These are phyloP conservation scores for Fomitopsis palustris DNA, from an alignment of 1,284 basidiomycete species.

Conservation along the genomic window DNA sequence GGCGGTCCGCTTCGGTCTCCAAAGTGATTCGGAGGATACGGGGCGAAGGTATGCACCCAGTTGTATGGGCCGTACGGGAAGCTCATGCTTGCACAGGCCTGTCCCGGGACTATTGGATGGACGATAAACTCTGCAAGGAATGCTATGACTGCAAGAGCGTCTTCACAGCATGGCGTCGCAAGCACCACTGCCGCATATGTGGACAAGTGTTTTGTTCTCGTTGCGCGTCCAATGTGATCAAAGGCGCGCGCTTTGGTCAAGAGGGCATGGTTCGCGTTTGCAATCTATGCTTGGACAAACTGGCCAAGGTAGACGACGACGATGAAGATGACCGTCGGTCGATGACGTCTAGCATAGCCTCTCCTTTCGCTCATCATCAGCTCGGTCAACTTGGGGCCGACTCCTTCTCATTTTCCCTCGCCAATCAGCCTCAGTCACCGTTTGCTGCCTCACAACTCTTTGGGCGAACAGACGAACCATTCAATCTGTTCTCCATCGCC, in stretches of 20 bases:
- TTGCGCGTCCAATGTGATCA: slow-evolving; percentile 97
- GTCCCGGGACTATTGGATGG: slow-evolving; percentile 94
- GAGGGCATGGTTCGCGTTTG: slow-evolving; percentile 92
- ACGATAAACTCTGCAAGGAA: slow-evolving; percentile 93
- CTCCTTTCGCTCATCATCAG: slow-evolving; percentile 59
- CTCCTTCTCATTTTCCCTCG: slow-evolving; percentile 40
- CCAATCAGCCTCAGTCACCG: slow-evolving; percentile 72
- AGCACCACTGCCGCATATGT: slow-evolving; percentile 94
- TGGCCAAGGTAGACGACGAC: slow-evolving; percentile 75
- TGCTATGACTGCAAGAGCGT: slow-evolving; percentile 92
- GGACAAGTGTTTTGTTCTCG: slow-evolving; percentile 91
- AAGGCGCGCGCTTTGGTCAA: slow-evolving; percentile 90
- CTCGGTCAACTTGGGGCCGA: slow-evolving; percentile 59
- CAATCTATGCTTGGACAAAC: slow-evolving; percentile 90
- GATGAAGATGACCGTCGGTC: slow-evolving; percentile 83
- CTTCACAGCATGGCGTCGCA: slow-evolving; percentile 90
- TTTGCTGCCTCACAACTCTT: slow-evolving; percentile 88
- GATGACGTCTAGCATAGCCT: slow-evolving; percentile 62
- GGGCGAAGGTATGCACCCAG: slow-evolving; percentile 64
- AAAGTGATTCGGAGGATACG: slow-evolving; percentile 86
- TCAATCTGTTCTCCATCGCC: slow-evolving; percentile 76
- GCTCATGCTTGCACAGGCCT: slow-evolving; percentile 46
- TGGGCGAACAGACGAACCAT: slow-evolving; percentile 69
- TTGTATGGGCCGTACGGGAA: not conserved
- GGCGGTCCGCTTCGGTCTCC: slow-evolving; percentile 77